Evolutionary conservation across 1,284 basidiomycete species (phyloP).

Genomic region (Moesziomyces parantarcticus): DNA sequence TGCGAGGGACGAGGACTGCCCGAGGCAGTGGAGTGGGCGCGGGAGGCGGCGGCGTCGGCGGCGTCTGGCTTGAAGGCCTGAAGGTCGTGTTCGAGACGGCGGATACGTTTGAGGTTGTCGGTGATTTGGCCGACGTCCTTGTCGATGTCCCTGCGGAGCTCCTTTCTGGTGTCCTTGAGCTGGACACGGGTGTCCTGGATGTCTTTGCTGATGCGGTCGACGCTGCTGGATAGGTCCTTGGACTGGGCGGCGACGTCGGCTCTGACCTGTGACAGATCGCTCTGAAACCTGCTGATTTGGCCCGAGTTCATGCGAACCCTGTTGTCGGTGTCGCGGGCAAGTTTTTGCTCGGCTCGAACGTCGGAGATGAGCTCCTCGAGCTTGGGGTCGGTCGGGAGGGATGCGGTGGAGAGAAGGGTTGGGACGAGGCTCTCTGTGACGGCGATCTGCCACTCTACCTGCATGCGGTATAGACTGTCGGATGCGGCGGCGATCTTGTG

Average conservation of each 20-base stretch:
- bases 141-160: conserved; percentile 21
- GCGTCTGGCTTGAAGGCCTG: neutral
- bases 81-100: conserved; percentile 4
- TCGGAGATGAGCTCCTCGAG: conserved; percentile 11
- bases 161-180: conserved; percentile 1
- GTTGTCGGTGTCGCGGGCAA: conserved; percentile 2
- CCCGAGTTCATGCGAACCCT: neutral
- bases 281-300: conserved; percentile 8
- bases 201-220: too few species aligned
- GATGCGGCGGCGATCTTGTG: conserved; percentile 13
- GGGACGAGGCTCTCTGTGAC: conserved; percentile 2
- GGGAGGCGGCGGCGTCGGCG: neutral
- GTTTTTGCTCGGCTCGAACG: conserved; percentile 1
- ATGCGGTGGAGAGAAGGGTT: neutral
- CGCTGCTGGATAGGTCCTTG: conserved; percentile 2
- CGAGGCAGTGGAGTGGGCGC: conserved; percentile 7
- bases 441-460: conserved; percentile 11
- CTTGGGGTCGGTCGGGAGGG: conserved; percentile 8
- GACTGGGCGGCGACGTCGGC: conserved; percentile 6
- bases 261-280: conserved; percentile 14
- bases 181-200: too few species aligned
- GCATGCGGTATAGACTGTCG: conserved; percentile 13
- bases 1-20: conserved; percentile 5
- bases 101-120: conserved; percentile 15
- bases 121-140: conserved; percentile 29